phyloP scores from a whole-genome alignment of 208 protist species.

The Phytomonas sp. region DNA sequence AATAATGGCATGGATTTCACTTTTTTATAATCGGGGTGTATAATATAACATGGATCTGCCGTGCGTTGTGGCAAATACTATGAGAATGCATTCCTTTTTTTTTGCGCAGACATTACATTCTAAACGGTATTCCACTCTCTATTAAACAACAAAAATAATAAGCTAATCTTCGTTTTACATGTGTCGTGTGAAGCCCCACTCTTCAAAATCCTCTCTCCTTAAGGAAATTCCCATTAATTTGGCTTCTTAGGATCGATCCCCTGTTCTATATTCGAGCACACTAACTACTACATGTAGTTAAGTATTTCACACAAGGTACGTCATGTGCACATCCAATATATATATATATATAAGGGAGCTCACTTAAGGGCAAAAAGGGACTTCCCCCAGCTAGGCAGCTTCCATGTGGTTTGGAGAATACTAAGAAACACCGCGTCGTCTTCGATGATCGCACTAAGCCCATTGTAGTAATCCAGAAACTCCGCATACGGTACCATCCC shows the following conservation, averaged over 20 bases:
- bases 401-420: slow-evolving; percentile 82
- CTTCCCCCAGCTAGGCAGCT: slow-evolving; percentile 38
- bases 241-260: not conserved
- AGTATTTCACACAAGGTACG: not conserved
- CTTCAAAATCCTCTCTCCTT: not conserved
- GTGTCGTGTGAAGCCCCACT: not conserved
- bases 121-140: not conserved
- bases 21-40: too few relatives aligned
- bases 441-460: slow-evolving; percentile 81
- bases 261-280: not conserved
- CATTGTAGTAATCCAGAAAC: slow-evolving; percentile 91
- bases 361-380: slow-evolving; percentile 1
- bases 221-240: not conserved
- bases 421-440: slow-evolving; percentile 76
- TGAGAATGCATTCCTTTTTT: not conserved
- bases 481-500: slow-evolving; percentile 77
- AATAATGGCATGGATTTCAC: not conserved
- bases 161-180: not conserved
- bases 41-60: not conserved
- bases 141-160: not conserved
- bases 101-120: not conserved
- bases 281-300: not conserved
- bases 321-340: slow-evolving; percentile 1
- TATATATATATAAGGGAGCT: not conserved
- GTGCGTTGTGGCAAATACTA: not conserved